These are phyloP conservation scores for Paradendryphiella salina DNA, from an alignment of 2,329 filamentous ascomycete species.

Conservation along the genomic window DNA sequence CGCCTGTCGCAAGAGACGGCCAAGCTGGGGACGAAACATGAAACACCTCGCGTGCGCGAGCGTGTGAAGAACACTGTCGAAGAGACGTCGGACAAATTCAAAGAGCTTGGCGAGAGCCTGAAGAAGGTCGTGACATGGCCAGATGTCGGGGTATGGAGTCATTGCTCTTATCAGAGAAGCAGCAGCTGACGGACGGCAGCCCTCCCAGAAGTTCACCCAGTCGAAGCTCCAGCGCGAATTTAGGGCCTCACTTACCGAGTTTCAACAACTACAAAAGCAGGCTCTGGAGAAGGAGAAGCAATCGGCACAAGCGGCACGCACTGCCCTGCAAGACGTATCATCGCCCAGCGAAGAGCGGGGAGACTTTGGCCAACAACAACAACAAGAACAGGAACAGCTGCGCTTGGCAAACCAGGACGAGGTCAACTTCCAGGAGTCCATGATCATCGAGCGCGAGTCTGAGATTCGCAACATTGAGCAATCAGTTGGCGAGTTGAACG, in stretches of 20 bases:
- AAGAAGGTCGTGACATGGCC: conserved; percentile 83
- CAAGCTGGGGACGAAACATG: conserved; percentile 84
- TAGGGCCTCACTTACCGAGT: conserved; percentile 83
- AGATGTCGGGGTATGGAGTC: conserved; percentile 70
- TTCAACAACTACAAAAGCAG: conserved; percentile 85
- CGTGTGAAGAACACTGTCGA: conserved; percentile 85
- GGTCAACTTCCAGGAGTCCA: conserved; percentile 93
- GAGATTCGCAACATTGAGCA: conserved; percentile 98
- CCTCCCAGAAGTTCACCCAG: conserved; percentile 94
- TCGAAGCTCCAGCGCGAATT: conserved; percentile 95
- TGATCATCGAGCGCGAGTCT: conserved; percentile 94
- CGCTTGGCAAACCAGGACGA: conserved; percentile 89
- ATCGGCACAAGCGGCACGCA: conserved; percentile 78
- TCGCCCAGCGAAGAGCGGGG: conserved; percentile 49
- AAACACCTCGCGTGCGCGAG: conserved; percentile 88
- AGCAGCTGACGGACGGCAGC: conserved; percentile 56
- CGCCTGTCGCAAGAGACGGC: conserved; percentile 82
- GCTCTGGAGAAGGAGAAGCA: conserved; percentile 92
- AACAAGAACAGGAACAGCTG: conserved; percentile 68
- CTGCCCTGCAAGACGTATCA: conserved; percentile 68
- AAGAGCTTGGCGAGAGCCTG: conserved; percentile 87
- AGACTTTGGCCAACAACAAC: conserved; percentile 56
- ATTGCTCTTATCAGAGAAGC: neutral
- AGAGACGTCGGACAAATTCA: conserved; percentile 83
- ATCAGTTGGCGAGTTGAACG: conserved; percentile 91